A percentile compares a stretch with the other conserved stretches of the same genome.
Conservation (phyloP, 257 asterid species). For the Plantago elongata region DNA sequence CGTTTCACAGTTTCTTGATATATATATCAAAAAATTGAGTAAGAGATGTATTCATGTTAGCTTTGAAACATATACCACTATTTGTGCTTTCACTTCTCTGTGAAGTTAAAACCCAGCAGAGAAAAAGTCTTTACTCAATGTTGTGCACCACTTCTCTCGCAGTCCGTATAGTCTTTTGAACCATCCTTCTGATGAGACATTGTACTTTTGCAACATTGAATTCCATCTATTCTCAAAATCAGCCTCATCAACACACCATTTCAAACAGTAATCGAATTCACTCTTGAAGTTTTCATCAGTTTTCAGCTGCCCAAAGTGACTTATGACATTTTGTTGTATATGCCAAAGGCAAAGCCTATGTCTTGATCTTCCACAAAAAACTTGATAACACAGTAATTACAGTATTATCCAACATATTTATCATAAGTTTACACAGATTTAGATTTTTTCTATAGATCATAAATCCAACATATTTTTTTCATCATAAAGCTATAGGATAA, state of each 20-base stretch:
- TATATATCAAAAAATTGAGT: background rate
- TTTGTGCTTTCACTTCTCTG: background rate
- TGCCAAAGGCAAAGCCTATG: background rate
- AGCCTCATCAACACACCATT: background rate
- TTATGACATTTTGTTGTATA: background rate
- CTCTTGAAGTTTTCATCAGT: background rate
- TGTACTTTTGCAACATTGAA: background rate
- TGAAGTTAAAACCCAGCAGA: background rate
- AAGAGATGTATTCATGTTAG: background rate
- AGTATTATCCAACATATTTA: too few species aligned
- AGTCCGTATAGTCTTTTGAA: background rate
- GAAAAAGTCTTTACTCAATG: background rate
- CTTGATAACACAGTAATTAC: too few species aligned
- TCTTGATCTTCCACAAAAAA: background rate
- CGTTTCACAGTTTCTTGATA: background rate
- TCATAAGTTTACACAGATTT: too few species aligned
- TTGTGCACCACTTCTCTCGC: background rate
- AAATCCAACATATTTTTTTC: too few species aligned
- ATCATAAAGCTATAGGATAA: too few species aligned
- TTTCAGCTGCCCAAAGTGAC: background rate
- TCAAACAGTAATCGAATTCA: background rate
- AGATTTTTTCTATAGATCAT: too few species aligned
- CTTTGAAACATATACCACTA: background rate
- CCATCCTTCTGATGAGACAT: background rate
- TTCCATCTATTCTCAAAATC: background rate